These are phyloP conservation scores for Immersiella caudata DNA, from an alignment of 495 filamentous ascomycete species.

Conservation along the genomic window DNA sequence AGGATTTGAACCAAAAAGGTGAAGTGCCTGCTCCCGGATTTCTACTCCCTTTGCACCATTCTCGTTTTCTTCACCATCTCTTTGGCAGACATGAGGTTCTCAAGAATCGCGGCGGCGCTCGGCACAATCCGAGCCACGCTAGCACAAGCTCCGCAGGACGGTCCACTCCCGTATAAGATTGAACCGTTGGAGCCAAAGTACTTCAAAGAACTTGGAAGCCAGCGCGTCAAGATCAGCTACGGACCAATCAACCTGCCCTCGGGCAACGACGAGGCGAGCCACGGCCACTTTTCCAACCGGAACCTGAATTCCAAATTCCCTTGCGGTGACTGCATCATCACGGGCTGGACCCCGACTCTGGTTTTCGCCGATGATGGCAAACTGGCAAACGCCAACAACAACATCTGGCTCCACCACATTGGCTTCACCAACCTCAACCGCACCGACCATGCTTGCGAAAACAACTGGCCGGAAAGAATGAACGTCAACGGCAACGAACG, in stretches of 20 bases:
- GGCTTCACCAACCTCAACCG: conserved; percentile 24
- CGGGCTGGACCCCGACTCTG: conserved; percentile 1
- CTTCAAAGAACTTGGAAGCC: conserved; percentile 19
- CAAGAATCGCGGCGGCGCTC: too few relatives aligned
- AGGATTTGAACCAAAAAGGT: too few relatives aligned
- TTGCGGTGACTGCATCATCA: conserved; percentile 21
- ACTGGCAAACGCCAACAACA: conserved; percentile 22
- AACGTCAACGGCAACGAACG: conserved; percentile 21
- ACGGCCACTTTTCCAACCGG: conserved; percentile 6
- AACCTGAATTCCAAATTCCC: conserved; percentile 10
- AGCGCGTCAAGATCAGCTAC: conserved; percentile 19
- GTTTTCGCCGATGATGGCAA: conserved; percentile 10
- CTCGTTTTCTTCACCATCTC: too few relatives aligned
- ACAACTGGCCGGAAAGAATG: conserved; percentile 20
- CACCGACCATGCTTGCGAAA: conserved; percentile 9
- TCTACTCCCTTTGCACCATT: too few relatives aligned
- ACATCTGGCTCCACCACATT: conserved; percentile 24
- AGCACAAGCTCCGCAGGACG: too few relatives aligned
- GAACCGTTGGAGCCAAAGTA: conserved; percentile 11
- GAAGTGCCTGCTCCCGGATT: too few relatives aligned
- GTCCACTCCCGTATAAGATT: conserved; percentile 3
- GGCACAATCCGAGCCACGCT: too few relatives aligned
- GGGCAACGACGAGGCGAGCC: neutral
- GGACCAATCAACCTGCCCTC: conserved; percentile 9
- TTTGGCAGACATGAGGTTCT: too few relatives aligned